Base-by-base conservation (phyloP, 495 filamentous ascomycete species). In the Podospora fimiseda region DNA sequence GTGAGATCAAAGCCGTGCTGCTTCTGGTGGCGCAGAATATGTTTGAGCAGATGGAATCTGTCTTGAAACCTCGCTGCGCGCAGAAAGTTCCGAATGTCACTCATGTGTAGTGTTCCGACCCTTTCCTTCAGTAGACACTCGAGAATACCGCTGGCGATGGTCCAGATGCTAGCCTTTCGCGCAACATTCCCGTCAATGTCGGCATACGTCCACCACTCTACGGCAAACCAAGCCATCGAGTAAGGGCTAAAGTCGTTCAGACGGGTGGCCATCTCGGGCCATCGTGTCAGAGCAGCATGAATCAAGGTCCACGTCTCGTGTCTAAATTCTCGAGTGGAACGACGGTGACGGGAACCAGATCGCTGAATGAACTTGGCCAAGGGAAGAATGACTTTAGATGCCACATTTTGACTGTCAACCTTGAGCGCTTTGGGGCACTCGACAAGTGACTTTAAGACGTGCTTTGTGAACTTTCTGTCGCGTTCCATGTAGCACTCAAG, bases 1-100 rank as follows among this genome's bases (percentile, higher is more conserved):
- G 6, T 33, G 13, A 58, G 45, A 43, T 58, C 21, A 43, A 58
- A 37, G 2, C 38, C 42, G 24, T 49, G 55, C 15, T 30, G 19
- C 21, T 50, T 44, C 3, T 52, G 47, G 33, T 41, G 33, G 11
- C 46, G 50, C 23, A 60, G 33, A 9, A 58, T 3, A 20, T 48
- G 16, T 39, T 38, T 19, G 16, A 11, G 4, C 8, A 15, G 14
- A 33, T 33, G 11, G 39, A 24, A 3, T 33, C 24, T 22, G 18
- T 3, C 3, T 55, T 9, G n/a, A 58, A 38, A 6, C 16, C 14
- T 8, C 24, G 3, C 2, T 51, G 21, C 5, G 47, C 22, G n/a
- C 8, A 11, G 7, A 60, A 14, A 15, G 2, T 22, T 13, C 36
- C 6, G 39, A n/a, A n/a, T 4, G 39, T 41, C 13, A 4, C 16